Conservation (phyloP, 768 basidiomycete genomes). For the Agaricus subrufescens region DNA sequence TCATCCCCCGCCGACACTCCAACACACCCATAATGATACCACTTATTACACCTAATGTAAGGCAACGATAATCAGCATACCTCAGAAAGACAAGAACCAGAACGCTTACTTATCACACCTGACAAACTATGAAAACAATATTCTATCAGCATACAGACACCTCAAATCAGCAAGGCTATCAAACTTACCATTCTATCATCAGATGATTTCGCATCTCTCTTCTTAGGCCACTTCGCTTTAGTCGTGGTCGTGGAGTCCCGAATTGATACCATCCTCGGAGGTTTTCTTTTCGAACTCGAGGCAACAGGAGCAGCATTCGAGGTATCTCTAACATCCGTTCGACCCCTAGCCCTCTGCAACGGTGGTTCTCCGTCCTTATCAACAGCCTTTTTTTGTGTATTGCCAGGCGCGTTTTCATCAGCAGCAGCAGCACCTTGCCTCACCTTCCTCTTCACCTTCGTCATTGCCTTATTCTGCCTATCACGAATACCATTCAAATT, state of each 20-base stretch:
- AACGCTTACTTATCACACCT: conserved; percentile 19
- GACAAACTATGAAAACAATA: conserved; percentile 17
- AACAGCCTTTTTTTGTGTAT: background rate
- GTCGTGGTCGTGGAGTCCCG: background rate
- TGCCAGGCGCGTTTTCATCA: background rate
- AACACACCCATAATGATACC: conserved; percentile 50
- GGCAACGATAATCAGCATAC: background rate
- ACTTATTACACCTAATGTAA: conserved; percentile 29
- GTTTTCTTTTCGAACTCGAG: background rate
- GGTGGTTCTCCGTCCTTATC: conserved; percentile 18
- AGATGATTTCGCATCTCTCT: conserved; percentile 17
- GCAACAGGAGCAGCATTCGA: background rate
- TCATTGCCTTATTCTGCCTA: conserved; percentile 15
- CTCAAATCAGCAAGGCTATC: background rate
- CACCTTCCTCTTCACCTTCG: conserved; percentile 20
- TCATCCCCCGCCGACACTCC: conserved; percentile 30
- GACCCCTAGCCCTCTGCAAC: conserved; percentile 19
- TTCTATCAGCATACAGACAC: background rate
- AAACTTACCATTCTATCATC: conserved; percentile 19
- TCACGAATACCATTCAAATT: background rate
- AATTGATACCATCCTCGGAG: background rate
- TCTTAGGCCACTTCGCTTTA: conserved; percentile 18
- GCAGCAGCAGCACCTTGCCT: conserved; percentile 10
- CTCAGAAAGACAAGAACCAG: background rate
- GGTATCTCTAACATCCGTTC: conserved; percentile 3